Base-by-base conservation (phyloP, 495 filamentous ascomycete genomes). In the Acidomyces sp. region DNA sequence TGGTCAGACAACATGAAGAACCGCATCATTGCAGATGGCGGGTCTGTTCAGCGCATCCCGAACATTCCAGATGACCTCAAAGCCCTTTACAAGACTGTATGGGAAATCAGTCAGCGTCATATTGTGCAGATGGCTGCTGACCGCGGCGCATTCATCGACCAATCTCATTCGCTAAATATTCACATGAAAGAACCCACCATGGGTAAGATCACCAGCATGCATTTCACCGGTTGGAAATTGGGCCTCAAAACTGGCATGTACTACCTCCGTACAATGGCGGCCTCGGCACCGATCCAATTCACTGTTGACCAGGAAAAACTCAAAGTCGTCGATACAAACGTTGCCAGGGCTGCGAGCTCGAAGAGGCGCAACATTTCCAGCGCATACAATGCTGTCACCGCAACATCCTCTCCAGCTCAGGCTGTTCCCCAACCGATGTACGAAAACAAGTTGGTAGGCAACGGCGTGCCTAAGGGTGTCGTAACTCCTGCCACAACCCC, bases 1-100 rank as follows among this genome's bases (percentile, higher is more conserved):
- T 97, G 90, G 90, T 94, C 87, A 25, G 90, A 97, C 64, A 86
- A 85, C 70, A 97, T 97, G 90, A 97, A 97, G 74, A 97, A 97
- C 69, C 85, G 90, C 51, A 97, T 97, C 70, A 96, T 97, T 54
- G 80, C 90, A 46, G 88, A 90, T 34, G 85, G 85, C 48, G 90
- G 90, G 37, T 93, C 85, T 6, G 86, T 97, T 46, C 90, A 96
- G 64, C 85, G 86, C 63, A 84, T 97, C 47, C 79, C 86, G 52
- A 94, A 88, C 63, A 93, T 97, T 42, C 90, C 90, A 25, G 72
- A 80, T 20, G 90, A 96, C 49, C 82, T 93, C 73, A 97, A 96
- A 70, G 74, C 81, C 6, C 73, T 97, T 11, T 97, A 97, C 75
- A 97, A 97, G 75, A 97, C 90, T 17, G 90, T 97, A 13, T 97